Evolutionary conservation across 1,284 basidiomycete genomes (phyloP).

Genomic region (Leccinum olivaceoglutinosum): DNA sequence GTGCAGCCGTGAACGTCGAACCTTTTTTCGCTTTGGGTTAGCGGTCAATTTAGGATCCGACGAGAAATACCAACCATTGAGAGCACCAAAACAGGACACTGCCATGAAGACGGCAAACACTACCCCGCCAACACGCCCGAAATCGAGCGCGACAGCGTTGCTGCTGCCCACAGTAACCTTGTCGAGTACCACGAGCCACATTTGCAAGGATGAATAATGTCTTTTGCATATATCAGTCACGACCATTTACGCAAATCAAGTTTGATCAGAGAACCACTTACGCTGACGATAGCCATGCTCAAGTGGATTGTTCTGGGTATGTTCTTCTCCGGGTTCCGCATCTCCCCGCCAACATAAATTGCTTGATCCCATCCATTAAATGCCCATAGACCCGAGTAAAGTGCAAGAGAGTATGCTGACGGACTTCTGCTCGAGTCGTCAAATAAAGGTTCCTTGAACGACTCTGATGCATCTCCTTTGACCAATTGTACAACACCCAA

Average conservation of each 20-base stretch:
- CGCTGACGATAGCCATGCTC: conserved; percentile 78
- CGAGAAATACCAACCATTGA: conserved; percentile 57
- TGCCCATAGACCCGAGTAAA: conserved; percentile 95
- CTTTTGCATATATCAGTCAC: conserved; percentile 28
- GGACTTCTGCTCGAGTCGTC: conserved; percentile 72
- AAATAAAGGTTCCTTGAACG: conserved; percentile 66
- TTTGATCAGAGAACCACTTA: conserved; percentile 30
- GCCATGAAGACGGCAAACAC: conserved; percentile 90
- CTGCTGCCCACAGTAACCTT: conserved; percentile 68
- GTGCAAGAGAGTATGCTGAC: conserved; percentile 84
- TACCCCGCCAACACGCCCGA: conserved; percentile 83
- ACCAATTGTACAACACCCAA: conserved; percentile 71
- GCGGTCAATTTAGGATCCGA: conserved; percentile 2
- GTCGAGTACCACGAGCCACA: conserved; percentile 86
- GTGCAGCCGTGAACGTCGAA: conserved; percentile 77
- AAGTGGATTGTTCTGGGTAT: conserved; percentile 87
- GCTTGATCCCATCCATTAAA: conserved; percentile 93
- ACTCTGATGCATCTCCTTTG: conserved; percentile 61
- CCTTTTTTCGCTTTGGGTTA: conserved; percentile 30
- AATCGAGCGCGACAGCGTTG: conserved; percentile 94
- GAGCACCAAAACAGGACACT: conserved; percentile 89
- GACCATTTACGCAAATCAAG: neutral
- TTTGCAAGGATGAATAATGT: conserved; percentile 80
- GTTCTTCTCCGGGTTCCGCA: conserved; percentile 79
- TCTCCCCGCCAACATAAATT: conserved; percentile 91